phyloP scores from a whole-genome alignment of 1,284 basidiomycete species.

The Anthracocystis walkeri region DNA sequence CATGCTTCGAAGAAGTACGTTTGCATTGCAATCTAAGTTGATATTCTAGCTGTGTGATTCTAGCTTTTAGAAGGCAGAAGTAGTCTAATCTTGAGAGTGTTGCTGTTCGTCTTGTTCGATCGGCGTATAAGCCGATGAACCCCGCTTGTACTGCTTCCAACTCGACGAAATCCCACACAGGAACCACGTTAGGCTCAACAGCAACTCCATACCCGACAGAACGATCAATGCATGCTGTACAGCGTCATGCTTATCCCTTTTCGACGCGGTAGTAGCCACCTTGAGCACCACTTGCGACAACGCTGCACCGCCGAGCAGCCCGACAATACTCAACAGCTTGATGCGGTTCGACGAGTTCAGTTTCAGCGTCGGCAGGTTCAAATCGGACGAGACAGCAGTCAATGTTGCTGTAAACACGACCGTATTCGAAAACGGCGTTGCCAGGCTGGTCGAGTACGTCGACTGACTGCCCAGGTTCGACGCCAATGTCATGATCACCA shows the following conservation, averaged over 20 bases:
- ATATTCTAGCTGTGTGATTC: not conserved
- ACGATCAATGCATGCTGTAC: constrained; percentile 35
- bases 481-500: constrained; percentile 37
- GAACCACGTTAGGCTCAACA: constrained; percentile 24
- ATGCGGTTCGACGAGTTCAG: constrained; percentile 17
- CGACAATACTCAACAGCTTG: constrained; percentile 39
- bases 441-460: constrained; percentile 34
- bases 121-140: not conserved
- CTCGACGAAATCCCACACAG: constrained; percentile 20
- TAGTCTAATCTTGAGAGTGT: not conserved
- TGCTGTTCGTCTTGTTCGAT: not conserved
- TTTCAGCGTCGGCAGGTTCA: constrained; percentile 22
- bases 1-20: not conserved
- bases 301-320: constrained; percentile 31
- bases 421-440: constrained; percentile 45
- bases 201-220: constrained; percentile 24
- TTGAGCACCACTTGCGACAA: constrained; percentile 42
- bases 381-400: constrained; percentile 42
- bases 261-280: constrained; percentile 27
- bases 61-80: not conserved
- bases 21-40: not conserved
- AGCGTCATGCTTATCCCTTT: constrained; percentile 23
- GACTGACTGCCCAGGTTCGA: constrained; percentile 37
- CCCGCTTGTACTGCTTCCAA: constrained; percentile 12
- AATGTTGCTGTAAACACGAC: constrained; percentile 51